Conservation (phyloP, 345 rosid species). For the Xanthoceras sorbifolium region DNA sequence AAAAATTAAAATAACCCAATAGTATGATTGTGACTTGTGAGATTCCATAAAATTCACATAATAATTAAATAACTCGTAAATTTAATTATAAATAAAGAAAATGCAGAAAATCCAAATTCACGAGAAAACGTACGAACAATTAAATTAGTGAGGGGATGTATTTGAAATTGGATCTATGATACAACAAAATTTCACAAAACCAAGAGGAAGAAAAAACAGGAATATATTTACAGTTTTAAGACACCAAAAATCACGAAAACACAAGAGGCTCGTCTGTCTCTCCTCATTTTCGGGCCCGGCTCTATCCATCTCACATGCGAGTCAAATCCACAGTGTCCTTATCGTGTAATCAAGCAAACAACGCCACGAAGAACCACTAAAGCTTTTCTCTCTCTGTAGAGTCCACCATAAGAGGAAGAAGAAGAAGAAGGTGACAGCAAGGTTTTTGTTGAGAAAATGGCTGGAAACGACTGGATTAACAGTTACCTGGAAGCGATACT, state of each 20-base stretch:
- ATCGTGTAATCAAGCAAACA: slow-evolving; percentile 11
- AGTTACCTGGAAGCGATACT: slow-evolving; percentile 96
- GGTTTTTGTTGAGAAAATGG: slow-evolving; percentile 42
- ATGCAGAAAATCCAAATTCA: not conserved
- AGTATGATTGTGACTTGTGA: too few relatives aligned
- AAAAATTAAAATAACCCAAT: too few relatives aligned
- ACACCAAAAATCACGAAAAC: slow-evolving; percentile 1
- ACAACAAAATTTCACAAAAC: not conserved
- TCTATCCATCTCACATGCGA: not conserved
- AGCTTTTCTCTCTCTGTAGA: not conserved
- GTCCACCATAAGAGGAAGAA: not conserved
- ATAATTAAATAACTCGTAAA: too few relatives aligned
- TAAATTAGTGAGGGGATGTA: too few relatives aligned
- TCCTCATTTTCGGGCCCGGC: not conserved
- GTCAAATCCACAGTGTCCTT: slow-evolving; percentile 1
- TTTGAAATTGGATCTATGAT: too few relatives aligned
- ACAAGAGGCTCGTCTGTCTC: not conserved
- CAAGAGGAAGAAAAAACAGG: not conserved
- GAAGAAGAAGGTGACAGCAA: not conserved
- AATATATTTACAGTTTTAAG: slow-evolving; percentile 2
- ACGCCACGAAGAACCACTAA: not conserved
- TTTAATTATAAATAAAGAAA: not conserved
- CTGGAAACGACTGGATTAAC: slow-evolving; percentile 99
- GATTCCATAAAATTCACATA: too few relatives aligned
- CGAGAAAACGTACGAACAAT: too few relatives aligned